Conservation (phyloP, 208 protist genomes). For the Leishmania gerbilli region DNA sequence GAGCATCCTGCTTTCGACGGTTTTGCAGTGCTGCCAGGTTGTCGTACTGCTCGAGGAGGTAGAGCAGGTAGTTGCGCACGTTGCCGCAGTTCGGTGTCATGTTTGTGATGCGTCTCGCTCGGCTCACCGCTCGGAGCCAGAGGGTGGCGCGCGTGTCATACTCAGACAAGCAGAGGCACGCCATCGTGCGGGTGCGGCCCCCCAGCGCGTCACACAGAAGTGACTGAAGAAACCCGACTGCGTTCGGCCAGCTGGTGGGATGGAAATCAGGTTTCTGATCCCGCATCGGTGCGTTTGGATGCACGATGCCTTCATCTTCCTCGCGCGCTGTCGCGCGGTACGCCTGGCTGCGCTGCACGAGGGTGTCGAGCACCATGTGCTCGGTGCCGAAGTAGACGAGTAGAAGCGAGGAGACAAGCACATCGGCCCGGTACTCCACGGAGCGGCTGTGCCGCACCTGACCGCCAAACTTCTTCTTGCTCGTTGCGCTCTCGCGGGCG, state of each 20-base stretch:
- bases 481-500: slow-evolving; percentile 6
- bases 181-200: slow-evolving; percentile 23
- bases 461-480: neutral
- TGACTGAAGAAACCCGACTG: slow-evolving; percentile 18
- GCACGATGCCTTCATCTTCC: neutral
- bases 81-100: slow-evolving; percentile 20
- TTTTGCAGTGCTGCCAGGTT: slow-evolving; percentile 8
- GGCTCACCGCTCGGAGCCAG: slow-evolving; percentile 22
- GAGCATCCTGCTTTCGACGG: slow-evolving; percentile 4
- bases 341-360: neutral
- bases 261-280: neutral
- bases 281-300: neutral
- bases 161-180: slow-evolving; percentile 37
- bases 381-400: slow-evolving; percentile 32
- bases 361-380: slow-evolving; percentile 8
- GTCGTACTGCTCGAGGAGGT: slow-evolving; percentile 25
- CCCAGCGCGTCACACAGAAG: slow-evolving; percentile 23
- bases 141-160: slow-evolving; percentile 21
- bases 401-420: slow-evolving; percentile 32
- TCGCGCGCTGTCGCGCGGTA: neutral
- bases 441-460: neutral
- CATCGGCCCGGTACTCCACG: slow-evolving; percentile 7
- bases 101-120: slow-evolving; percentile 13
- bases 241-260: slow-evolving; percentile 8
- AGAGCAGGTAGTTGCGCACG: slow-evolving; percentile 18